Evolutionary conservation across 176 grass and related monocot genomes (phyloP).

Genomic region (Coix lacrymajobi): DNA sequence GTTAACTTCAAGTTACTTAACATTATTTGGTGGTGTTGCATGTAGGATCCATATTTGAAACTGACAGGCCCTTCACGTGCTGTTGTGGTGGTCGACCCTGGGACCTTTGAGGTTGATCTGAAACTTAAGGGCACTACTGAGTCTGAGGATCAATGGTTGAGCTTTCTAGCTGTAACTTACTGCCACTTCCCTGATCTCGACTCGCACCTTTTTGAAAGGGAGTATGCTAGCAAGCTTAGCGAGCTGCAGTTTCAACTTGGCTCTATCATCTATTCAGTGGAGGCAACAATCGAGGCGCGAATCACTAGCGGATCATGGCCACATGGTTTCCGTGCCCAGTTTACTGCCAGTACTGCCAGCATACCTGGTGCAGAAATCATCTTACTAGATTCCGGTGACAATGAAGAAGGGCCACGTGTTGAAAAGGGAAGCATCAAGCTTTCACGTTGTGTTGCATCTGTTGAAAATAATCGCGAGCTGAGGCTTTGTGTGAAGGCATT

Average conservation of each 20-base stretch:
- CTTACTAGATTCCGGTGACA: neutral
- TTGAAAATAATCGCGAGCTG: neutral
- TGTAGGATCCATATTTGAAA: neutral
- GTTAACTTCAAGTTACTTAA: neutral
- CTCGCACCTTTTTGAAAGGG: neutral
- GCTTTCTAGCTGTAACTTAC: neutral
- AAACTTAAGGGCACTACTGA: neutral
- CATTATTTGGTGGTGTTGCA: neutral
- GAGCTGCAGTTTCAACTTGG: neutral
- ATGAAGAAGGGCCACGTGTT: neutral
- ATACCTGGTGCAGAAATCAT: neutral
- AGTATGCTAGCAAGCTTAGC: neutral
- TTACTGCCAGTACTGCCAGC: neutral
- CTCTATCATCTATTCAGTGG: neutral
- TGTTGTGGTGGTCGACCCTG: neutral
- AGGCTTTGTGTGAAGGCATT: neutral
- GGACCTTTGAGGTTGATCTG: neutral
- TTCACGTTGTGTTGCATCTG: neutral
- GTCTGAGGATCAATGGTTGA: neutral
- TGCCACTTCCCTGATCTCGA: neutral
- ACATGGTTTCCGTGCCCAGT: neutral
- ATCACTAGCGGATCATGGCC: neutral
- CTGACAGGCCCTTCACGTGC: neutral
- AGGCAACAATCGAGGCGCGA: neutral
- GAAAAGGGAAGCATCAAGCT: neutral